Evolutionary conservation across 2,329 filamentous ascomycete genomes (phyloP), one percentile per base, ranked within the genome.

Genomic region (Monascus ruber): DNA sequence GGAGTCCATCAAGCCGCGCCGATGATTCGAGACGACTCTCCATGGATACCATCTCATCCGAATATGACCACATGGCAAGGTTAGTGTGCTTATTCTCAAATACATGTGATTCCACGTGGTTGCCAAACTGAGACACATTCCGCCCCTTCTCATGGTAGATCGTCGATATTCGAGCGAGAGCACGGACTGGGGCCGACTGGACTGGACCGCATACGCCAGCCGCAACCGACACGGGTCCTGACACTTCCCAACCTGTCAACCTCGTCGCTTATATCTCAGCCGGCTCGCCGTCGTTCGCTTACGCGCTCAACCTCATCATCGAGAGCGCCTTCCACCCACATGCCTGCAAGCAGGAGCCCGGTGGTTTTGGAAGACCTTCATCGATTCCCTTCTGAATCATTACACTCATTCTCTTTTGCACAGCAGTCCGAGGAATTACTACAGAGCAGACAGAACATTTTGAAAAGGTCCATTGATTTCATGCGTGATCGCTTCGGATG

Each of bases 391-490:
- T 86, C 85, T 51, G 91, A 98, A 59, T 98, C 91, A 5, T 70
- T 98, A 35, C 91, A 98, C 63, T 98, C 91, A 1, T 98, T 98
- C 66, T 96, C 89, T 8, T 98, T 98, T 62, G 86, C 91, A 32
- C 85, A 94, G 51, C 88, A 94, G 63, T 89, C 88, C 3, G 88
- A 94, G 55, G 89, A 96, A 46, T 79, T 86, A 46, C 73, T 96
- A 40, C 85, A 94, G 59, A 94, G 78, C 59, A 82, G 91, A 39
- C 88, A 96, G 60, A 94, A 86, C 69, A 83, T 94, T 28, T 62
- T 98, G 54, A 94, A 94, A 65, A 77, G 89, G 42, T 94, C 88
- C 6, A 81, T 95, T 56, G 91, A 96, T 61, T 95, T 96, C 56
- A 93, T 98, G 83, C 83, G 85, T 55, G 87, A 95, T 58, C 84